Base-by-base conservation (phyloP, 805 yeast species). In the Tetrapisispora phaffii region DNA sequence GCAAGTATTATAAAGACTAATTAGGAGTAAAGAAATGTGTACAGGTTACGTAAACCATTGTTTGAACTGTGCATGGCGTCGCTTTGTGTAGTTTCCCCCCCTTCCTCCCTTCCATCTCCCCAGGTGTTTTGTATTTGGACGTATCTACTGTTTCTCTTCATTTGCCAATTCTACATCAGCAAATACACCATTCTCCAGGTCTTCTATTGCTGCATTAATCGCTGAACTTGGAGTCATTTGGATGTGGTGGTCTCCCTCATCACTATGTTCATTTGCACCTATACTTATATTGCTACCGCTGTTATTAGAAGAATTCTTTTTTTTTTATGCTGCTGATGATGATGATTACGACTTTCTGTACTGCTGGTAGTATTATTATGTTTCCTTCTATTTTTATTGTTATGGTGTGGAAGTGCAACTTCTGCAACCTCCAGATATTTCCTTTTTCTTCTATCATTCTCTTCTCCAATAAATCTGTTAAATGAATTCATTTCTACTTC, bases 101-200 rank as follows among this genome's bases (percentile, higher is more conserved):
- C n/a, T n/a, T n/a, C n/a, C n/a, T n/a, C n/a, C n/a, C n/a, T n/a
- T n/a, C n/a, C n/a, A n/a, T n/a, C n/a, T n/a, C n/a, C n/a, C n/a
- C n/a, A n/a, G n/a, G n/a, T n/a, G n/a, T n/a, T n/a, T n/a, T n/a
- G n/a, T n/a, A n/a, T n/a, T n/a, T n/a, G n/a, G n/a, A n/a, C n/a
- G n/a, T n/a, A n/a, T n/a, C 21, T 32, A n/a, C 6, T 21, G 23
- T 15, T 37, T 19, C 12, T 33, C 36, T 10, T 33, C 28, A 17
- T 19, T 29, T 1, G 22, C 34, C 20, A 34, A 22, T 20, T 33
- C 32, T 4, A 34, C 40, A 2, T 60, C 59, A 3, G 58, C 59
- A 52, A 60, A 52, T 4, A 56, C 59, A 47, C 59, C 58, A 36
- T 57, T 61, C 7, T 59, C 64, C 3, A 61, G 43, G 40, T 54